Evolutionary conservation across 2,329 filamentous ascomycete species (phyloP).

Genomic region (Cladophialophora exuberans): DNA sequence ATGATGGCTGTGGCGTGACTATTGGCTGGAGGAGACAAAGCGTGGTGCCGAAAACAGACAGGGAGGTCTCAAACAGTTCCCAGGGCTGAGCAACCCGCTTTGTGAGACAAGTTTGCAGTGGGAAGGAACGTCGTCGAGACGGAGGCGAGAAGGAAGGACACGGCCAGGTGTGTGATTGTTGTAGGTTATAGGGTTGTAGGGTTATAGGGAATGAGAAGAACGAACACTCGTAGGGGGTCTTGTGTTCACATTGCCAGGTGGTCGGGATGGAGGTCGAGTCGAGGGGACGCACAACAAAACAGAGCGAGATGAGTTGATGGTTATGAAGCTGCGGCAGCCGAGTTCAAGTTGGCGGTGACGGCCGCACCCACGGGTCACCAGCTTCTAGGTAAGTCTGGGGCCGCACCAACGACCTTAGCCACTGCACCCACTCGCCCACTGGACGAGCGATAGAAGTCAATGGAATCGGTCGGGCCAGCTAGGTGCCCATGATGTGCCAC

Average conservation of each 20-base stretch:
- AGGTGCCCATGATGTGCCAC: no score
- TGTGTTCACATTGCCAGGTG: conserved; percentile 29
- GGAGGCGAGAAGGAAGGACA: conserved; percentile 26
- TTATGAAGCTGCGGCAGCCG: conserved; percentile 18
- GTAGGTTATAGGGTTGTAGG: conserved; percentile 4
- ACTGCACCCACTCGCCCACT: neutral
- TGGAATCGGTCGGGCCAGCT: conserved; percentile 16
- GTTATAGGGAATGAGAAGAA: conserved; percentile 20
- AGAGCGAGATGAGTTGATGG: conserved; percentile 16
- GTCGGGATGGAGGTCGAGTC: conserved; percentile 15
- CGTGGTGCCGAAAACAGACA: conserved; percentile 17
- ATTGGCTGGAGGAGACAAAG: conserved; percentile 23
- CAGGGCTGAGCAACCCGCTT: conserved; percentile 2
- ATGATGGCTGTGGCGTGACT: conserved; percentile 27
- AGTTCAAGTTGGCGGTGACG: conserved; percentile 25
- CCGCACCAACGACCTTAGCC: neutral
- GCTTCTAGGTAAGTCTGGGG: neutral
- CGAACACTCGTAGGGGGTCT: conserved; percentile 23
- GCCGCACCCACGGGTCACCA: conserved; percentile 1
- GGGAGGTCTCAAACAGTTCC: neutral
- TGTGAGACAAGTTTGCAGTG: conserved; percentile 15
- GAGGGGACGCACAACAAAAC: conserved; percentile 21
- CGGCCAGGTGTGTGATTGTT: conserved; percentile 30
- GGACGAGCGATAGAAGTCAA: conserved; percentile 14
- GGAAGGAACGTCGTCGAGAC: conserved; percentile 30